Conservation (phyloP, 192 early-diverging fungal species). For the Backusella morwellensis region DNA sequence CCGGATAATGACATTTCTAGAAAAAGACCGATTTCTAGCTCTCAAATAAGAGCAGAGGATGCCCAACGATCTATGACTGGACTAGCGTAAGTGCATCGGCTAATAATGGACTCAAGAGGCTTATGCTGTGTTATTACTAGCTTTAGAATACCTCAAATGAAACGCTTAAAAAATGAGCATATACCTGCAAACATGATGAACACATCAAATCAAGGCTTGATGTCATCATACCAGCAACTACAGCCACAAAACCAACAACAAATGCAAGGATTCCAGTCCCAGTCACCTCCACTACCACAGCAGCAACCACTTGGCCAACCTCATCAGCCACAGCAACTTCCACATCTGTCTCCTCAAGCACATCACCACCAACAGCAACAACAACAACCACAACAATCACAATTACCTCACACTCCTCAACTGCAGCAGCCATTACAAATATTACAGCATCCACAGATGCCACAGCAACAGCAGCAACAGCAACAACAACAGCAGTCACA, state of each 20-base stretch:
- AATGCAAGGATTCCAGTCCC: neutral
- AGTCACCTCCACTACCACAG: neutral
- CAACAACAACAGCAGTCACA: neutral
- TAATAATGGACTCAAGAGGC: neutral
- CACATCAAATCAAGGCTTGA: neutral
- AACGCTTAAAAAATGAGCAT: slow-evolving; percentile 20
- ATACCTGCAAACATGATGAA: slow-evolving; percentile 1
- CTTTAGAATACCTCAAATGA: slow-evolving; percentile 17
- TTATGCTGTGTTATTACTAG: neutral
- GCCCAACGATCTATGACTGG: slow-evolving; percentile 11
- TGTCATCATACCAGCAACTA: slow-evolving; percentile 1
- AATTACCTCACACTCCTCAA: neutral
- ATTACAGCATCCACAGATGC: neutral
- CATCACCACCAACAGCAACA: neutral
- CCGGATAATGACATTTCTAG: neutral
- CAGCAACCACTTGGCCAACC: neutral
- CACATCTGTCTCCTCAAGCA: neutral
- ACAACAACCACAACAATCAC: neutral
- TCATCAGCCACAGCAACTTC: neutral
- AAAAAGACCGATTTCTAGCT: neutral
- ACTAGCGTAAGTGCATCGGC: neutral
- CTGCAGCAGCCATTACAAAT: neutral
- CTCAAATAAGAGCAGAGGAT: slow-evolving; percentile 17
- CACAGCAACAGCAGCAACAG: neutral
- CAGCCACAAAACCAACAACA: slow-evolving; percentile 8